phyloP scores from a whole-genome alignment of 495 filamentous ascomycete species.

The Xylaria scruposa region DNA sequence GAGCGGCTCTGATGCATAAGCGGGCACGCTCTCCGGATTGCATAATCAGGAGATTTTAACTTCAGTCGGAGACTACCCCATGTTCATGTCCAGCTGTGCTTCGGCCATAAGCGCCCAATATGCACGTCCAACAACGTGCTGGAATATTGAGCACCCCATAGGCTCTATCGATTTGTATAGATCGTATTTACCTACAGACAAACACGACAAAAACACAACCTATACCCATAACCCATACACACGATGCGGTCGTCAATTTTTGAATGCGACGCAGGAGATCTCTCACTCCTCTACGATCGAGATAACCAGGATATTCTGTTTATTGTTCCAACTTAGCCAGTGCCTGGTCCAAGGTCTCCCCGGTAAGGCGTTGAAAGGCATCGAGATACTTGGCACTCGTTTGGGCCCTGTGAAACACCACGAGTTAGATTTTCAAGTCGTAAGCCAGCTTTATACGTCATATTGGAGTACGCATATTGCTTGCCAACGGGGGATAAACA shows the following conservation, averaged over 20 bases:
- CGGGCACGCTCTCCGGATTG: conserved; percentile 14
- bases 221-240: background rate
- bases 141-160: background rate
- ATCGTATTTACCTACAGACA: background rate
- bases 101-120: background rate
- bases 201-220: background rate
- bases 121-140: background rate
- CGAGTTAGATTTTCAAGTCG: background rate
- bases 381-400: conserved; percentile 46
- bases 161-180: background rate
- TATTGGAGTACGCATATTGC: conserved; percentile 22
- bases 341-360: conserved; percentile 52
- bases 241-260: background rate
- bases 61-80: background rate
- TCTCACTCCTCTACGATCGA: background rate
- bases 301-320: background rate
- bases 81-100: background rate
- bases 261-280: background rate
- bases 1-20: background rate
- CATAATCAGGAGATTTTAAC: background rate
- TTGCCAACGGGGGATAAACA: conserved; percentile 57
- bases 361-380: conserved; percentile 50
- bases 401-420: background rate
- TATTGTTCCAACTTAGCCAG: conserved; percentile 33
- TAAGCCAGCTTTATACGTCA: background rate